Evolutionary conservation across 495 filamentous ascomycete genomes (phyloP).

Genomic region (Penicillium dipodomyicola): DNA sequence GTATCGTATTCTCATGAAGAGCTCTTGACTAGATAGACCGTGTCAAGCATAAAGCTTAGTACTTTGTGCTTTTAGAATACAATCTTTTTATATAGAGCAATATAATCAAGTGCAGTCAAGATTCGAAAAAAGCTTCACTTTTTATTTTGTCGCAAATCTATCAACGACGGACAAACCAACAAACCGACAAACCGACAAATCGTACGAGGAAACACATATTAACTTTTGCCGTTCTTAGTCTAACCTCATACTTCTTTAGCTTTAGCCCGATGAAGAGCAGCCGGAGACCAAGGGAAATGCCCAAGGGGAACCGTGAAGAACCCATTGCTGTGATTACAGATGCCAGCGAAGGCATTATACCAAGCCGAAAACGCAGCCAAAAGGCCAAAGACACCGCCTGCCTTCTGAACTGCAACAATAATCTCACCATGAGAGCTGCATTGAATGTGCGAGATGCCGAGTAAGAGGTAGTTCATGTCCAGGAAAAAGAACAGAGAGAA

Average conservation of each 20-base stretch:
- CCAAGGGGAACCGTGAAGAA: conserved; percentile 84
- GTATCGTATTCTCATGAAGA: no score
- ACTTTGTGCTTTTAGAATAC: neutral
- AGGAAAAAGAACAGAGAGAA: conserved; percentile 83
- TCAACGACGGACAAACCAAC: neutral
- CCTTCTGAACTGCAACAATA: conserved; percentile 53
- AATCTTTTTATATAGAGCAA: neutral
- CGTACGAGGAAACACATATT: neutral
- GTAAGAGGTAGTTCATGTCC: conserved; percentile 69
- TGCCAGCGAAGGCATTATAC: conserved; percentile 88
- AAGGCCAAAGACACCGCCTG: conserved; percentile 75
- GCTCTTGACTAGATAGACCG: no score
- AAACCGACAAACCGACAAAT: no score
- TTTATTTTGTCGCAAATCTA: neutral
- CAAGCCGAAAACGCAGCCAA: conserved; percentile 79
- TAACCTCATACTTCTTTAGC: conserved; percentile 15
- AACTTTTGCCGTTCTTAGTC: neutral
- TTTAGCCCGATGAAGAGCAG: conserved; percentile 15
- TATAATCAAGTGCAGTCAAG: neutral
- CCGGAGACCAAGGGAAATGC: conserved; percentile 78
- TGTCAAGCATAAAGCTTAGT: no score
- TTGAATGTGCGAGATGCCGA: conserved; percentile 64
- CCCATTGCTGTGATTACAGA: conserved; percentile 67
- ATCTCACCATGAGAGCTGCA: conserved; percentile 34
- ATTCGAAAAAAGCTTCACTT: neutral